Percentiles rank a stretch among this genome's conserved stretches.
These are phyloP conservation scores for Carex kokanica DNA, from an alignment of 176 grass and related monocot species.

Conservation along the genomic window DNA sequence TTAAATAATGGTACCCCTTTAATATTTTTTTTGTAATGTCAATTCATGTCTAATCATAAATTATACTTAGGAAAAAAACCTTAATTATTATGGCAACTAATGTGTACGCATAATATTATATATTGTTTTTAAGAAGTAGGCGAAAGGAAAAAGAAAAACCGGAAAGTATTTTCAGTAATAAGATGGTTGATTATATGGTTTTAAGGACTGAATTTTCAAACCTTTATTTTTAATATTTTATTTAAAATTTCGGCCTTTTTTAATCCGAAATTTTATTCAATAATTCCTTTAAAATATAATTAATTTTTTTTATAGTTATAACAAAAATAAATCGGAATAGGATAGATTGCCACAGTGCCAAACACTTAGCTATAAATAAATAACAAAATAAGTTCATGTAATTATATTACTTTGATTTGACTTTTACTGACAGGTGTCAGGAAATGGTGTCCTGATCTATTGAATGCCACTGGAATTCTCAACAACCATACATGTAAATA, in stretches of 20 bases:
- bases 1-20: background rate
- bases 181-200: no score
- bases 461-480: background rate
- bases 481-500: background rate
- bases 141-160: no score
- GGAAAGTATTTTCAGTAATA: no score
- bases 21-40: background rate
- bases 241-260: background rate
- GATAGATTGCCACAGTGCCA: no score
- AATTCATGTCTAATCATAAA: background rate
- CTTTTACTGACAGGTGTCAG: background rate
- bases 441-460: background rate
- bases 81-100: slow-evolving; percentile 7
- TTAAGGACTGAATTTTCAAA: no score
- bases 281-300: no score
- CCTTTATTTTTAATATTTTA: background rate
- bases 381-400: background rate
- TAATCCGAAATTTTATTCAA: no score
- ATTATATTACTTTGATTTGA: background rate
- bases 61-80: background rate
- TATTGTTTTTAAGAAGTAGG: background rate
- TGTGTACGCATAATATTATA: background rate
- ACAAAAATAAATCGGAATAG: no score
- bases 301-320: no score
- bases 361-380: background rate